These are phyloP conservation scores for Recurvomyces mirabilis DNA, from an alignment of 495 filamentous ascomycete genomes.

Conservation along the genomic window DNA sequence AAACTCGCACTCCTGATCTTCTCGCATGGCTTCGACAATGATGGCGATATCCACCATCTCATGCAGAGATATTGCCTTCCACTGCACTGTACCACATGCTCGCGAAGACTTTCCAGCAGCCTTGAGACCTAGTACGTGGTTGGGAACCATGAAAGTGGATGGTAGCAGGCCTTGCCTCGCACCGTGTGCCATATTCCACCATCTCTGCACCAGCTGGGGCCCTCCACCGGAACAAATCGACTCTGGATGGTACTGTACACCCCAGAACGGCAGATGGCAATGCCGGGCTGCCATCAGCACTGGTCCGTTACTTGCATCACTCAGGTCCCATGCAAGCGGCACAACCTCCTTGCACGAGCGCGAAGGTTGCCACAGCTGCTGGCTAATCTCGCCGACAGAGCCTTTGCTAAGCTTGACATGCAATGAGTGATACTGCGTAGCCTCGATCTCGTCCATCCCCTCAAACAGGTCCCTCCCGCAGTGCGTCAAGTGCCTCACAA, in stretches of 20 bases:
- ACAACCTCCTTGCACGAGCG: conserved; percentile 29
- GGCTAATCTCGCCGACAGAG: not conserved
- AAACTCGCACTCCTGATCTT: not conserved
- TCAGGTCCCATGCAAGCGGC: conserved; percentile 55
- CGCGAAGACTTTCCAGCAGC: not conserved
- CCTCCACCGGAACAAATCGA: conserved; percentile 77
- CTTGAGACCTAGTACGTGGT: not conserved
- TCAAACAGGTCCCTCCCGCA: conserved; percentile 40
- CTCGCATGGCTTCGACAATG: not conserved
- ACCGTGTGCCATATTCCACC: conserved; percentile 45
- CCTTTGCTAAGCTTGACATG: conserved; percentile 38
- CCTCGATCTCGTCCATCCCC: conserved; percentile 36
- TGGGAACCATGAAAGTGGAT: not conserved
- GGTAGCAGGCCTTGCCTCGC: not conserved
- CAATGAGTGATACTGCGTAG: conserved; percentile 83
- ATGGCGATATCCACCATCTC: not conserved
- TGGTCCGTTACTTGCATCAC: conserved; percentile 39
- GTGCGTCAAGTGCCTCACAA: conserved; percentile 55
- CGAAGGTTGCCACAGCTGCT: conserved; percentile 24
- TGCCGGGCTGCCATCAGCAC: conserved; percentile 75
- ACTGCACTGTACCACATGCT: not conserved
- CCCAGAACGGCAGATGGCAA: conserved; percentile 66
- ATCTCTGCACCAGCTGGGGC: conserved; percentile 55
- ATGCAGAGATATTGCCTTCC: not conserved
- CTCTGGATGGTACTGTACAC: conserved; percentile 89